Base-by-base conservation (phyloP, 768 basidiomycete genomes). In the Cystobasidium ongulense region DNA sequence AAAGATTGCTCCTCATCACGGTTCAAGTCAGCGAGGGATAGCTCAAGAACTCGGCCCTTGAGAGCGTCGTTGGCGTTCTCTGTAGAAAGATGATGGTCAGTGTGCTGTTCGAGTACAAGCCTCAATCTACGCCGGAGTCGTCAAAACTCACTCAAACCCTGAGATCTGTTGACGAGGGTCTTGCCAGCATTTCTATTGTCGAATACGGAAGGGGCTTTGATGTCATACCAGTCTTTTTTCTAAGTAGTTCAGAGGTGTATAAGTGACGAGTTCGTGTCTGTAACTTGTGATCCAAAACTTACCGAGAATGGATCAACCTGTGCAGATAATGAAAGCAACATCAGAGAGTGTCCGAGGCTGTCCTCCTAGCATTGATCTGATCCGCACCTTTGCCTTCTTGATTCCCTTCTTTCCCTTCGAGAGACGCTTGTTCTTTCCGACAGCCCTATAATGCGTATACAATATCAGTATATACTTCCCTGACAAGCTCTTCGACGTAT, bases 1-100 rank as follows among this genome's bases (percentile, higher is more conserved):
- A 94, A 99, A 72, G 92, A 88, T 81, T 97, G 93, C 81, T 99
- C 96, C 85, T 98, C 96, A 81, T 99, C 96, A 85, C 96, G 96
- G 88, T 92, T 94, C 75, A 99, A 88, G 83, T 99, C 96, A 74
- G 88, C 96, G 72, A 99, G 88, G 41, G 95, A 99, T 76, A 97
- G 84, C 83, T 99, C 96, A 72, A 99, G 83, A 79, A 98, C 89
- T 79, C 96, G 94, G 76, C 94, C 94, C 85, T 92, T 97, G 78
- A 99, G 84, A 29, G 92, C 96, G 85, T 99, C 96, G 81, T 92
- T 94, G 82, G 96, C 92, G 81, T 97, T 99, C 87, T 95, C 95
- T 98, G 78, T 0, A 64, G 11, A 62, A 23, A 21, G 65, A n/a
- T 15, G 18, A 18, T 23, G 27, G 25, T 18, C 10, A 67, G 3